Evolutionary conservation across 73 alveolate genomes (phyloP).

Genomic region (Paramecium sonneborni): DNA sequence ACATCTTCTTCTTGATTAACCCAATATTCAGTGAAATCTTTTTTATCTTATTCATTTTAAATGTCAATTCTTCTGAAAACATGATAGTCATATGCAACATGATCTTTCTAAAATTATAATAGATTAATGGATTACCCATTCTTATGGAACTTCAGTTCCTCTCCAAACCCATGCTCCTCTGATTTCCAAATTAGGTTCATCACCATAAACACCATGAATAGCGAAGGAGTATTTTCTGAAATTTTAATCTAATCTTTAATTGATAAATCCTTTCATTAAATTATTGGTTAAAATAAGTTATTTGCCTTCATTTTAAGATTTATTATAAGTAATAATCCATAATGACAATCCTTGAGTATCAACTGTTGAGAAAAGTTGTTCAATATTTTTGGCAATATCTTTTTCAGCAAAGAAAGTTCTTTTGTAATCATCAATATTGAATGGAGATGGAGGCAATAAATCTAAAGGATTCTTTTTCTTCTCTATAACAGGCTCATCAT

Average conservation of each 20-base stretch:
- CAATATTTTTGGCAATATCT: constrained; percentile 74
- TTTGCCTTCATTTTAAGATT: constrained; percentile 80
- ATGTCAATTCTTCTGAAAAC: constrained; percentile 23
- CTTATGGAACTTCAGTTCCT: constrained; percentile 86
- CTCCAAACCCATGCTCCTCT: constrained; percentile 95
- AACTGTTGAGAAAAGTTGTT: constrained; percentile 66
- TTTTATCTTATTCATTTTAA: neutral
- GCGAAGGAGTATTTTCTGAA: constrained; percentile 86
- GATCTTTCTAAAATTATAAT: neutral
- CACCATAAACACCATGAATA: constrained; percentile 91
- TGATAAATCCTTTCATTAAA: constrained; percentile 77
- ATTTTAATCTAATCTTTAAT: constrained; percentile 73
- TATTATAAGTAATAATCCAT: constrained; percentile 82
- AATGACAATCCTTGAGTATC: constrained; percentile 86
- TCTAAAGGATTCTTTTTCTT: constrained; percentile 79
- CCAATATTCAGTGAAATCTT: neutral
- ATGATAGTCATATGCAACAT: constrained; percentile 8
- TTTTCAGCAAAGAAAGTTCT: constrained; percentile 74
- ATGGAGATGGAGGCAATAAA: constrained; percentile 81
- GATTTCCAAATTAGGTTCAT: constrained; percentile 89
- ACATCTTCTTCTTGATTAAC: constrained; percentile 19
- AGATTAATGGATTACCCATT: neutral
- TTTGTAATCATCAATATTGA: constrained; percentile 79
- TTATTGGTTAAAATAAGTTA: constrained; percentile 74
- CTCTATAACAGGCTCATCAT: constrained; percentile 58